These are phyloP conservation scores for Euphrasia arctica DNA, from an alignment of 305 asterid species.

Conservation along the genomic window DNA sequence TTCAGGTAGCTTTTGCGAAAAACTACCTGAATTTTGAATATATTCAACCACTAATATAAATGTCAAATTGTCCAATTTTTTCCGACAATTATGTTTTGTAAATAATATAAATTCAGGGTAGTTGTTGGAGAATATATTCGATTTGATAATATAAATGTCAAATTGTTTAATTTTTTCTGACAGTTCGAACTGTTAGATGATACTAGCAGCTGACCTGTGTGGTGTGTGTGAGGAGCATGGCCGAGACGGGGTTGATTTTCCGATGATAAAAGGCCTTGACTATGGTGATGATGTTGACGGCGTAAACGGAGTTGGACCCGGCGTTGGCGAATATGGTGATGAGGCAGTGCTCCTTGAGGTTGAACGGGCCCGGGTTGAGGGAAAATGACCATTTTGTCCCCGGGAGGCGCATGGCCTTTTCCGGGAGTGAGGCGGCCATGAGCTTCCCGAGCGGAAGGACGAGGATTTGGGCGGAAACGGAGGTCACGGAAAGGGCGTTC, in stretches of 20 bases:
- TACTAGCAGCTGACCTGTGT: slow-evolving; percentile 43
- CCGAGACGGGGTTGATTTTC: slow-evolving; percentile 41
- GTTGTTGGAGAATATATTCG: neutral
- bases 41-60: no score
- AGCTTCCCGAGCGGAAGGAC: slow-evolving; percentile 63
- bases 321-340: slow-evolving; percentile 66
- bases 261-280: slow-evolving; percentile 59
- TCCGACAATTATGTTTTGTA: neutral
- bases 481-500: slow-evolving; percentile 47
- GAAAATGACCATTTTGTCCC: slow-evolving; percentile 55
- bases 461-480: slow-evolving; percentile 63
- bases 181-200: no score
- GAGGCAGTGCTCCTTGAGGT: slow-evolving; percentile 66
- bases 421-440: slow-evolving; percentile 65
- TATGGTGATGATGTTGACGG: slow-evolving; percentile 50
- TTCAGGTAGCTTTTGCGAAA: no score
- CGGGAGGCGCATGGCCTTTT: slow-evolving; percentile 29
- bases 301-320: slow-evolving; percentile 46
- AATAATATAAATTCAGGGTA: neutral
- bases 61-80: no score
- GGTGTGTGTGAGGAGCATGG: slow-evolving; percentile 46
- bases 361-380: slow-evolving; percentile 69
- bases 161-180: no score
- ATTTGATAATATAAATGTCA: no score
- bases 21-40: no score